Conservation (phyloP, 352 stramenopile genomes). For the Phytophthora crassamura region DNA sequence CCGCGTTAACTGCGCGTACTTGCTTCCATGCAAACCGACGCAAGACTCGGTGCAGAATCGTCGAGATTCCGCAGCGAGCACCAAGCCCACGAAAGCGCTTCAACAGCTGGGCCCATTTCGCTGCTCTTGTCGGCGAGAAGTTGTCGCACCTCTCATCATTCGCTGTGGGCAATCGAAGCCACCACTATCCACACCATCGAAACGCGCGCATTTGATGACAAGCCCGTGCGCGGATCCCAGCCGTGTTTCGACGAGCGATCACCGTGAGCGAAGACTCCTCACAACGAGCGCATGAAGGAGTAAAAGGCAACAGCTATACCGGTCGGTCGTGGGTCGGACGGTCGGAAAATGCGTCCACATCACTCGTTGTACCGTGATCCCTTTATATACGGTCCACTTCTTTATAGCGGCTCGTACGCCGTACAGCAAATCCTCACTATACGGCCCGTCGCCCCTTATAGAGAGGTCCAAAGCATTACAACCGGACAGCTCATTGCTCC, state of each 20-base stretch:
- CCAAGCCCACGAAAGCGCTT: background rate
- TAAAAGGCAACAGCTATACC: too few species aligned
- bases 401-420: too few species aligned
- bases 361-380: too few species aligned
- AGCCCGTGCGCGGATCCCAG: slow-evolving; percentile 1
- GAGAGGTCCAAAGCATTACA: background rate
- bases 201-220: background rate
- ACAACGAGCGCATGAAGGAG: too few species aligned
- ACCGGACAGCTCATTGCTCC: background rate
- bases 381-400: too few species aligned
- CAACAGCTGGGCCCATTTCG: slow-evolving; percentile 23
- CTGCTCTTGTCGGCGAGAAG: slow-evolving; percentile 1
- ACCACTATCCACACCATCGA: slow-evolving; percentile 16
- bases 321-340: too few species aligned
- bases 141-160: slow-evolving; percentile 9
- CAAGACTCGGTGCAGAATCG: slow-evolving; percentile 2
- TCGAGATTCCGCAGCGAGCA: background rate
- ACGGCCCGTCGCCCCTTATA: background rate
- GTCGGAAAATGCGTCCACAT: too few species aligned
- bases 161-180: slow-evolving; percentile 23
- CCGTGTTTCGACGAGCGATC: background rate
- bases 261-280: too few species aligned
- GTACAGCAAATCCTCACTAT: slow-evolving; percentile 7
- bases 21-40: slow-evolving; percentile 6
- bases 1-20: too few species aligned